Evolutionary conservation across 1,139 yeast species (phyloP).

Genomic region (Sugiyamaella novakii): DNA sequence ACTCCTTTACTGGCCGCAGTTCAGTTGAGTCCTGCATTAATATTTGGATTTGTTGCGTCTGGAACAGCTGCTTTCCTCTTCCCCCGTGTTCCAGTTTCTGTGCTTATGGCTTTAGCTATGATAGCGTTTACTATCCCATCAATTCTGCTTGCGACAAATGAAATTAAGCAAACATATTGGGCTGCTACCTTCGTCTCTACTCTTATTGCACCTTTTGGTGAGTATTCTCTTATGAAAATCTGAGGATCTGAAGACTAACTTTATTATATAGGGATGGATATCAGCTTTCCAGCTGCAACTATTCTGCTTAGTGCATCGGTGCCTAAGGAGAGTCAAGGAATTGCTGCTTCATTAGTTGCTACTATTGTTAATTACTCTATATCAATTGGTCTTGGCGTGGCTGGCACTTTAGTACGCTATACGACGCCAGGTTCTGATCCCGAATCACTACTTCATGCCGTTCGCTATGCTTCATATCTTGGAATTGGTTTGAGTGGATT

Average conservation of each 20-base stretch:
- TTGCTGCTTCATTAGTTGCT: constrained; percentile 64
- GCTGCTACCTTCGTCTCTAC: constrained; percentile 54
- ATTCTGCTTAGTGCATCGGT: constrained; percentile 54
- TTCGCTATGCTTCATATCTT: constrained; percentile 50
- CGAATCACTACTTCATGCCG: constrained; percentile 43
- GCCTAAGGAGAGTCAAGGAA: constrained; percentile 60
- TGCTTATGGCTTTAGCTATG: constrained; percentile 52
- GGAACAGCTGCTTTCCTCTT: constrained; percentile 47
- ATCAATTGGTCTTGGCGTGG: constrained; percentile 63
- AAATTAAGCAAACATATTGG: constrained; percentile 55
- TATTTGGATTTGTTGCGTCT: constrained; percentile 54
- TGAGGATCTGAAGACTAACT: background rate
- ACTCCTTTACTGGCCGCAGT: constrained; percentile 47
- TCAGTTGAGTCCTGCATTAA: constrained; percentile 37
- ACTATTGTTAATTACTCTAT: constrained; percentile 66
- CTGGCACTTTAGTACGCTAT: constrained; percentile 61
- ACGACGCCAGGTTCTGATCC: constrained; percentile 40
- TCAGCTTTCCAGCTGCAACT: constrained; percentile 65
- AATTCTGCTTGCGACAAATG: constrained; percentile 50
- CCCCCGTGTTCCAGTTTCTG: constrained; percentile 45
- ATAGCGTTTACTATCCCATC: constrained; percentile 48
- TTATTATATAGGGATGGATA: constrained; percentile 58
- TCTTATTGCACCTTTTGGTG: constrained; percentile 48
- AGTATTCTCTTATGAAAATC: background rate
- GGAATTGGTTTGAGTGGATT: constrained; percentile 57